Evolutionary conservation across 2,329 filamentous ascomycete genomes (phyloP), one percentile per base, ranked within the genome.

Genomic region (Alternaria gansuensis): DNA sequence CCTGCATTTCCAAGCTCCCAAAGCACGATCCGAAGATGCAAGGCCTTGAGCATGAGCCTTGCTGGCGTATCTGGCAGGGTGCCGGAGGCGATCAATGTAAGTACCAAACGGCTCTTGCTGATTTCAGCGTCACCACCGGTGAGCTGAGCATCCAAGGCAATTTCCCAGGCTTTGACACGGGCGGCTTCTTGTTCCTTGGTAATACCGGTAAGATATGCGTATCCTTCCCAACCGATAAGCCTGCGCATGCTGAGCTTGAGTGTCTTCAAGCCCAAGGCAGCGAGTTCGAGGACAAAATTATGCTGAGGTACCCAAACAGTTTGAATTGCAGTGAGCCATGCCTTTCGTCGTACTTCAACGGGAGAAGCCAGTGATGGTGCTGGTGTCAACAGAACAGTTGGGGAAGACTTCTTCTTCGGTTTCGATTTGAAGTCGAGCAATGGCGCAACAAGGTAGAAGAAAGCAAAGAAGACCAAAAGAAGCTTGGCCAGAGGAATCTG

Each of bases 291-390:
- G 66, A 94, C 84, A 75, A 96, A 93, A 66, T 90, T 91, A 76
- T 96, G 92, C 21, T 89, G 87, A 10, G 94, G 94, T 13, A 97
- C 91, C 86, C 93, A 96, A 24, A 97, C 91, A 4, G 90, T 94
- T 78, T 97, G 93, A 59, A 97, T 89, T 7, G 93, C 91, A 3
- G 93, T 97, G 57, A 96, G 87, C 93, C 94, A 97, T 31, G 93
- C 93, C 75, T 93, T 91, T 60, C 90, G 88, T 50, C 93, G 89
- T 44, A 96, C 90, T 67, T 95, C 87, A 56, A 96, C 92, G 0
- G 93, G 90, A 0, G 92, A 93, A 3, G 91, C 88, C 57, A 92
- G 82, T 2, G 91, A 92, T 2, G 90, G 90, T 5, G 87, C 88
- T 17, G 79, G 77, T 9, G 78, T 72, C 23, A 84, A 69, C 17